These are phyloP conservation scores for Cutaneotrichosporon sp. DNA, from an alignment of 1,284 basidiomycete species.

Conservation along the genomic window DNA sequence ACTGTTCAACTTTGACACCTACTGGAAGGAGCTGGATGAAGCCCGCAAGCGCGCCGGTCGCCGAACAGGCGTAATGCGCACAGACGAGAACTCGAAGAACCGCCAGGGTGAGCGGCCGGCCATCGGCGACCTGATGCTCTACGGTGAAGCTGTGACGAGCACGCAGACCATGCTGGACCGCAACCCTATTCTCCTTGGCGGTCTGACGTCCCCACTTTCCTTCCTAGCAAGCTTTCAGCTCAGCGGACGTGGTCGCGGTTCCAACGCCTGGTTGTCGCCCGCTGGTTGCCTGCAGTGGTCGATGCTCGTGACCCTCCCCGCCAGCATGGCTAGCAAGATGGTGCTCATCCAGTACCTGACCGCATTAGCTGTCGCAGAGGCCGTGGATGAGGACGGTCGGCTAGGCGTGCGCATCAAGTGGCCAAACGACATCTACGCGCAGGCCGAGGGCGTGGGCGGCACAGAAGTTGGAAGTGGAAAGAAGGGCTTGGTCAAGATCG, in stretches of 20 bases:
- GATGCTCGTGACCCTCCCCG: slow-evolving; percentile 61
- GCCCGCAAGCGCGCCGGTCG: slow-evolving; percentile 34
- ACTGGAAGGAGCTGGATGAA: slow-evolving; percentile 45
- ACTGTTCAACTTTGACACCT: slow-evolving; percentile 50
- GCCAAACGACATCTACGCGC: slow-evolving; percentile 94
- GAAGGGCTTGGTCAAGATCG: slow-evolving; percentile 63
- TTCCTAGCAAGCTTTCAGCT: slow-evolving; percentile 85
- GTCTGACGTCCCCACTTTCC: slow-evolving; percentile 64
- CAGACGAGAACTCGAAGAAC: slow-evolving; percentile 14
- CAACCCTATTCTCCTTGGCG: slow-evolving; percentile 67
- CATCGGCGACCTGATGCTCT: slow-evolving; percentile 72
- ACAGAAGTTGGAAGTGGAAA: slow-evolving; percentile 39
- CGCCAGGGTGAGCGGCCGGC: slow-evolving; percentile 21
- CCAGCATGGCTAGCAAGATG: slow-evolving; percentile 59
- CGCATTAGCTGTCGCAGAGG: slow-evolving; percentile 82
- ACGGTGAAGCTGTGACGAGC: slow-evolving; percentile 84
- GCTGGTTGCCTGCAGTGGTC: slow-evolving; percentile 85
- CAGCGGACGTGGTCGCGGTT: slow-evolving; percentile 79
- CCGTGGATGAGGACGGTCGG: slow-evolving; percentile 55
- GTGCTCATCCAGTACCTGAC: slow-evolving; percentile 97
- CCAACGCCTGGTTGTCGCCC: slow-evolving; percentile 91
- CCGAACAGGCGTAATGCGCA: slow-evolving; percentile 29
- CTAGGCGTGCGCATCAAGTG: slow-evolving; percentile 78
- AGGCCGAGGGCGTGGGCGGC: slow-evolving; percentile 48
- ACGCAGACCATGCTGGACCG: slow-evolving; percentile 96